These are phyloP conservation scores for Chaetomium tenue DNA, from an alignment of 495 filamentous ascomycete species.

Conservation along the genomic window DNA sequence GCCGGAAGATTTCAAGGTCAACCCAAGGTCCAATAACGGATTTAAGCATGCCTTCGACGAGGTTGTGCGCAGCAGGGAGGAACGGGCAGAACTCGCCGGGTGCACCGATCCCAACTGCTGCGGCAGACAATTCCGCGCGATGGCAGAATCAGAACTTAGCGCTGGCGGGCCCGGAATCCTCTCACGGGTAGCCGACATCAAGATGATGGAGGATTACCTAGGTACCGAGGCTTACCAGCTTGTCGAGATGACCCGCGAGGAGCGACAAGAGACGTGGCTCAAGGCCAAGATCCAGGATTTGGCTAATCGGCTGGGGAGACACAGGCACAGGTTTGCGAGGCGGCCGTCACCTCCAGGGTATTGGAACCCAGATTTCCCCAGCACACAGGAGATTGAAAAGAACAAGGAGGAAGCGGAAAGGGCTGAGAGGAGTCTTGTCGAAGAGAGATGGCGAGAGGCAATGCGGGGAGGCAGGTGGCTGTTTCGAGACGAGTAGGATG, in stretches of 20 bases:
- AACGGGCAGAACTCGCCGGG: conserved; percentile 72
- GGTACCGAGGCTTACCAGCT: conserved; percentile 57
- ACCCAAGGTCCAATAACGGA: conserved; percentile 70
- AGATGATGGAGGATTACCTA: conserved; percentile 63
- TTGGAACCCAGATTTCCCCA: conserved; percentile 86
- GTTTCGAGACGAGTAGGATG: conserved; percentile 70
- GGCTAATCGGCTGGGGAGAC: conserved; percentile 70
- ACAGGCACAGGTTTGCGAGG: conserved; percentile 71
- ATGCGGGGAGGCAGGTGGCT: conserved; percentile 74
- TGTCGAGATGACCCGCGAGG: conserved; percentile 46
- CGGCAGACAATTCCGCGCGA: conserved; percentile 65
- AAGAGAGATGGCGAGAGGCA: conserved; percentile 76
- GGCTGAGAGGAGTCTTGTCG: conserved; percentile 60
- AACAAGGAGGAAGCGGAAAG: conserved; percentile 60
- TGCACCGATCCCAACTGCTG: conserved; percentile 78
- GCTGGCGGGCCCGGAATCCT: conserved; percentile 32
- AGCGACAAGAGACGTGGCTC: conserved; percentile 58
- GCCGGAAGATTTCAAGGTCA: conserved; percentile 78
- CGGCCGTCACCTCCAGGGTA: conserved; percentile 74
- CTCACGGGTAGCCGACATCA: conserved; percentile 45
- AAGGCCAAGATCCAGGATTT: conserved; percentile 66
- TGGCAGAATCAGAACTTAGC: conserved; percentile 53
- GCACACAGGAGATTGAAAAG: conserved; percentile 69
- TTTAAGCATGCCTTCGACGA: conserved; percentile 70
- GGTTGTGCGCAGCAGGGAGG: conserved; percentile 68